Evolutionary conservation across 2,329 filamentous ascomycete genomes (phyloP).

Genomic region (Diaporthe citrichinensis): DNA sequence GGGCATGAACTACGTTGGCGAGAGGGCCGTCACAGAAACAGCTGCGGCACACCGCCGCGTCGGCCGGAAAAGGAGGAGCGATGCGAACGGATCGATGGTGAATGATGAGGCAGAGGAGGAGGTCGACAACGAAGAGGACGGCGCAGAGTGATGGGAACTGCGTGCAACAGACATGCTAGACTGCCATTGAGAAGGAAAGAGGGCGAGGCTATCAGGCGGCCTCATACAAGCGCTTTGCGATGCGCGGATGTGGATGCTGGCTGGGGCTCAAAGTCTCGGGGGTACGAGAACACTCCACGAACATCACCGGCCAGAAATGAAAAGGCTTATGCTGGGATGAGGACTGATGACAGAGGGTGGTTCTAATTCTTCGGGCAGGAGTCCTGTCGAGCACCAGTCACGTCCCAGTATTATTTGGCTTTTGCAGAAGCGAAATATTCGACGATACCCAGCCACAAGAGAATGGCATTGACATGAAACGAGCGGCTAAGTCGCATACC

Average conservation of each 20-base stretch:
- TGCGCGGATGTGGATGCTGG: not conserved
- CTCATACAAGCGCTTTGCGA: not conserved
- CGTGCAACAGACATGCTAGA: not conserved
- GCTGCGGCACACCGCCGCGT: constrained; percentile 63
- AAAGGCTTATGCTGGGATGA: not conserved
- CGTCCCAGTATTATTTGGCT: not conserved
- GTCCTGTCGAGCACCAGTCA: not conserved
- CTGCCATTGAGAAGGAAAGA: not conserved
- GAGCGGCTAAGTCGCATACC: constrained; percentile 5
- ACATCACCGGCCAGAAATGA: not conserved
- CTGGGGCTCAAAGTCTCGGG: not conserved
- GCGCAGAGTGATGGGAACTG: constrained; percentile 36
- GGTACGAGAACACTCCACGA: not conserved
- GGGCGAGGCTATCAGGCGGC: not conserved
- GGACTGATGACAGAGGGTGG: not conserved
- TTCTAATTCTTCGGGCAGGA: not conserved
- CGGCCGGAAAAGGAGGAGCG: constrained; percentile 54
- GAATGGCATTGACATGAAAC: constrained; percentile 35
- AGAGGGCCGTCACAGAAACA: constrained; percentile 69
- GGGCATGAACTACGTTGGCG: constrained; percentile 66
- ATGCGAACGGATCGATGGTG: constrained; percentile 53
- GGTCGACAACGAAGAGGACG: constrained; percentile 47
- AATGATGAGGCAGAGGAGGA: constrained; percentile 48
- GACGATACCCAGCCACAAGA: constrained; percentile 40
- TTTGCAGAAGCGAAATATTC: constrained; percentile 7